phyloP scores from a whole-genome alignment of 2,329 filamentous ascomycete genomes.

The Graphium sp. region DNA sequence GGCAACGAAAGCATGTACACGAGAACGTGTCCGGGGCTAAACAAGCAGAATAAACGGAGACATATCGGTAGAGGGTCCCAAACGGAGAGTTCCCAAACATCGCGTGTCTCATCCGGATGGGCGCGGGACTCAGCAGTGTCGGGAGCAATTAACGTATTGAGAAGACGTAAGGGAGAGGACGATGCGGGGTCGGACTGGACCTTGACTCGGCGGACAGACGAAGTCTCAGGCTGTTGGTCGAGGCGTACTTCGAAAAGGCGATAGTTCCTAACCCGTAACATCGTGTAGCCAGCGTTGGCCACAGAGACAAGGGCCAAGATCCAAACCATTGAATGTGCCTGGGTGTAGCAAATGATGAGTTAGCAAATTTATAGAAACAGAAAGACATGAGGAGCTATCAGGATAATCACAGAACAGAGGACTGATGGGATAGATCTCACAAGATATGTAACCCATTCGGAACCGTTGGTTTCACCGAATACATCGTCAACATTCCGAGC shows the following conservation, averaged over 20 bases:
- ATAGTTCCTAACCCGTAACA: conserved; percentile 70
- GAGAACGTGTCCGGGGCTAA: conserved; percentile 85
- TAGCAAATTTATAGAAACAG: too few relatives aligned
- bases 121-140: conserved; percentile 67
- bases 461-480: conserved; percentile 55
- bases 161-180: conserved; percentile 61
- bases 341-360: conserved; percentile 5
- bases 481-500: conserved; percentile 55
- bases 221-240: conserved; percentile 58
- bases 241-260: conserved; percentile 80
- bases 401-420: not conserved
- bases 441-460: conserved; percentile 44
- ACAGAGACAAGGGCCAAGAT: conserved; percentile 48
- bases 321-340: conserved; percentile 60
- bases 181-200: conserved; percentile 70
- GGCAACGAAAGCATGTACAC: conserved; percentile 83
- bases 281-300: conserved; percentile 66
- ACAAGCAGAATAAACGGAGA: conserved; percentile 69
- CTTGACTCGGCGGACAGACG: conserved; percentile 74
- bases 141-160: conserved; percentile 50
- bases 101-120: conserved; percentile 63
- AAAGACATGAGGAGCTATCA: too few relatives aligned
- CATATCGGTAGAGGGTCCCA: conserved; percentile 88
- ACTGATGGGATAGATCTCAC: conserved; percentile 20
- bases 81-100: conserved; percentile 88